phyloP scores from a whole-genome alignment of 2,329 filamentous ascomycete genomes.

The Trichophyton simii region DNA sequence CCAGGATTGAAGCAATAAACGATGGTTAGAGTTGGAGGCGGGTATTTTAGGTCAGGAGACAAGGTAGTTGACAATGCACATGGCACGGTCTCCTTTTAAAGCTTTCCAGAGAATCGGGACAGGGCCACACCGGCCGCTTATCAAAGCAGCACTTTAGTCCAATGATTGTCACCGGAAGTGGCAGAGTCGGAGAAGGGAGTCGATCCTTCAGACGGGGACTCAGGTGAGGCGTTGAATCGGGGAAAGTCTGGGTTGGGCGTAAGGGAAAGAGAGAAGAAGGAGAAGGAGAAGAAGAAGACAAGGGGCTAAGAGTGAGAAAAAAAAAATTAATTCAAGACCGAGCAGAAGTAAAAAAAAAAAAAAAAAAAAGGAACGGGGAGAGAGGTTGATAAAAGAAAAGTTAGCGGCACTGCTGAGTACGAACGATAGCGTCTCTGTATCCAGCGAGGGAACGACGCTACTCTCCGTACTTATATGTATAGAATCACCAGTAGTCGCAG shows the following conservation, averaged over 20 bases:
- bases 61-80: conserved; percentile 9
- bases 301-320: not conserved
- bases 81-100: conserved; percentile 15
- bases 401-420: not conserved
- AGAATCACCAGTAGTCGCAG: not conserved
- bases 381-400: not conserved
- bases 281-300: not conserved
- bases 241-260: not conserved
- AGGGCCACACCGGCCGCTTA: conserved; percentile 9
- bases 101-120: conserved; percentile 16
- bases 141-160: conserved; percentile 1
- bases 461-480: not conserved
- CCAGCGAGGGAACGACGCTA: not conserved
- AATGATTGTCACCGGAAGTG: conserved; percentile 1
- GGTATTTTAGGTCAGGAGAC: conserved; percentile 5
- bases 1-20: conserved; percentile 1
- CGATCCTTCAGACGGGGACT: not conserved
- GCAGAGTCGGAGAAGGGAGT: not conserved
- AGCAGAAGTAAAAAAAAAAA: conserved; percentile 4
- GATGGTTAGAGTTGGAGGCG: not conserved
- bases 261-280: not conserved
- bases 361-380: conserved; percentile 5
- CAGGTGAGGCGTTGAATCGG: not conserved
- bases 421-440: not conserved
- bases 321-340: not conserved